Base-by-base conservation (phyloP, 116 monocot species). In the Dioscorea cayenensis region DNA sequence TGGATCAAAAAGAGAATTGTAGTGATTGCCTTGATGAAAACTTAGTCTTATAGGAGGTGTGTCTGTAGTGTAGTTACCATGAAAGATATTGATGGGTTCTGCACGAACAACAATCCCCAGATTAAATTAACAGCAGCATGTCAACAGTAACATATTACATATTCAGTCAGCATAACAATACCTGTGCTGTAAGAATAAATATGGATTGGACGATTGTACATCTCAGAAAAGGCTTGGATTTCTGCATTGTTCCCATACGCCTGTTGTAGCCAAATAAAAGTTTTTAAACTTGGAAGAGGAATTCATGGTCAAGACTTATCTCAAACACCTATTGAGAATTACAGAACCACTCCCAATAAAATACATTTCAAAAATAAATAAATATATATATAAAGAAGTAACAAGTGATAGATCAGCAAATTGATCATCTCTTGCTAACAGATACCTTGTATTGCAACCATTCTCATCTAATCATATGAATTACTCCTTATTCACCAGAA, bases 131-230 rank as follows among this genome's bases (percentile, higher is more conserved):
- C 69, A 51, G 51, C 23, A 62, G 6, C 62, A 62, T 12, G 23
- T 2, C 22, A 62, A 62, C 43, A 43, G n/a, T 55, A 55, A 55
- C 4, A 16, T 55, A 55, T 5, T 5, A 3, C n/a, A 16, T 16
- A 16, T 55, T n/a, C 5, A 18, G 55, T 14, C 14, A 66, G 49
- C 9, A 35, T n/a, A 17, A 64, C 29, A 6, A 43, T 18, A 86
- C 90, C 90, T 71, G 90, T 82, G 71, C 86, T 85, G 65, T 99
- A 99, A 66, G 86, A 91, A 71, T 99, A 99, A 22, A 99, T 93
- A 77, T 93, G 99, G 43, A 99, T 94, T 7, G 99, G 99, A 36
- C 99, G 93, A 77, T 99, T 99, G 63, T 89, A 99, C 99, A 99
- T 93, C 81, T 99, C 99, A 67, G 90, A 82, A 36, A 99, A 93